These are phyloP conservation scores for Sporisorium exsertum DNA, from an alignment of 1,284 basidiomycete species.

Conservation along the genomic window DNA sequence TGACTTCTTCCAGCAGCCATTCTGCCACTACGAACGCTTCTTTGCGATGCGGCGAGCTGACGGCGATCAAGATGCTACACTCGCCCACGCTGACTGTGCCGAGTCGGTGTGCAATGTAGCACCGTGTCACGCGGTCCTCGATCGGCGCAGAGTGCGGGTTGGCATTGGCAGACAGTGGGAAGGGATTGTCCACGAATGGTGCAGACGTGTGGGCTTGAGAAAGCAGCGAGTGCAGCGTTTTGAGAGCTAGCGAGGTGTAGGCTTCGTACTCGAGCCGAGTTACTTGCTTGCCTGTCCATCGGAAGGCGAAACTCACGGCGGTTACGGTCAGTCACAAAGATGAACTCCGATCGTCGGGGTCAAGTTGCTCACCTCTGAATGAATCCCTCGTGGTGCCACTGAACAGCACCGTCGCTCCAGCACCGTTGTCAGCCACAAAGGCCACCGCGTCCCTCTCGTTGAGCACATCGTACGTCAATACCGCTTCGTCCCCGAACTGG, in stretches of 20 bases:
- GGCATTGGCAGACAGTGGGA: conserved; percentile 20
- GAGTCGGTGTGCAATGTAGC: conserved; percentile 81
- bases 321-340: not conserved
- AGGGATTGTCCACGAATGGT: conserved; percentile 17
- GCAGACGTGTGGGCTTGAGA: conserved; percentile 27
- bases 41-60: conserved; percentile 84
- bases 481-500: conserved; percentile 36
- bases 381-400: conserved; percentile 79
- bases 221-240: conserved; percentile 71
- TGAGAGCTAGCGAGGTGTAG: conserved; percentile 83
- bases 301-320: too few species aligned
- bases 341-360: not conserved
- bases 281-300: conserved; percentile 75
- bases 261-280: conserved; percentile 81
- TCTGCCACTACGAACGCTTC: conserved; percentile 85
- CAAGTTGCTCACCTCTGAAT: conserved; percentile 71
- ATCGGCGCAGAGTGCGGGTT: not conserved
- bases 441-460: conserved; percentile 40
- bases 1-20: conserved; percentile 83
- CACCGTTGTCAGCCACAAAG: conserved; percentile 40
- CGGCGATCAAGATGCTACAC: conserved; percentile 84
- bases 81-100: conserved; percentile 82
- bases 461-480: conserved; percentile 52
- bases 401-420: conserved; percentile 74
- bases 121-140: conserved; percentile 33